Evolutionary conservation across 192 early-diverging fungal species (phyloP), one percentile per base, ranked within the genome.

Genomic region (Coemansia sp.): DNA sequence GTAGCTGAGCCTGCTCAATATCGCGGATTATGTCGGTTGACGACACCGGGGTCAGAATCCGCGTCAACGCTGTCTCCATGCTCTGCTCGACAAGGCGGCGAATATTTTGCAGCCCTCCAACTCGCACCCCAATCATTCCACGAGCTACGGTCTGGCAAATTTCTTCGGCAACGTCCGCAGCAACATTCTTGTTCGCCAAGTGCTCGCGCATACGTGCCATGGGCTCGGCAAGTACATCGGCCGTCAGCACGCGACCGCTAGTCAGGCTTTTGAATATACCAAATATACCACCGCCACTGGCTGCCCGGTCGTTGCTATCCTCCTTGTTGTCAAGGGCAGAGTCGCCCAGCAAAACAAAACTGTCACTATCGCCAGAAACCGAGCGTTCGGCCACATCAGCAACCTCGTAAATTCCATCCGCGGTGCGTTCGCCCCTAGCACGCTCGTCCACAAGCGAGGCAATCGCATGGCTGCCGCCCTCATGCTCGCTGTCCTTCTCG

Each of bases 161-260:
- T 68, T 94, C 89, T 39, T 89, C 81, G 6, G 94, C 89, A 56
- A 95, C 92, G 69, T 96, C 91, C 1, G 91, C 87, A 0, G 96
- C 96, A 1, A 98, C 96, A 72, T 98, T 98, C 80, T 96, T 95
- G 73, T 87, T 88, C 48, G 96, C 87, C 64, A 98, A 71, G 72
- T 97, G 95, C 68, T 95, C 92, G 68, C 91, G 91, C 92, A 98
- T 95, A 68, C 89, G 93, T 34, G 85, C 82, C 85, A 98, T 86
- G 6, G 90, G 87, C n/a, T 92, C 92, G 4, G 88, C 89, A 50
- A 98, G 79, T 36, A 86, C 84, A 27, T 89, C 88, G 12, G 82
- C 83, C 15, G 87, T 90, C 68, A 98, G 86, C 63, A 90, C 87
- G 62, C 87, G 85, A 31, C 90, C 88, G 17, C 89, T 86, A 6